Conservation (phyloP, 495 filamentous ascomycete species). For the Neurospora tetraspora region DNA sequence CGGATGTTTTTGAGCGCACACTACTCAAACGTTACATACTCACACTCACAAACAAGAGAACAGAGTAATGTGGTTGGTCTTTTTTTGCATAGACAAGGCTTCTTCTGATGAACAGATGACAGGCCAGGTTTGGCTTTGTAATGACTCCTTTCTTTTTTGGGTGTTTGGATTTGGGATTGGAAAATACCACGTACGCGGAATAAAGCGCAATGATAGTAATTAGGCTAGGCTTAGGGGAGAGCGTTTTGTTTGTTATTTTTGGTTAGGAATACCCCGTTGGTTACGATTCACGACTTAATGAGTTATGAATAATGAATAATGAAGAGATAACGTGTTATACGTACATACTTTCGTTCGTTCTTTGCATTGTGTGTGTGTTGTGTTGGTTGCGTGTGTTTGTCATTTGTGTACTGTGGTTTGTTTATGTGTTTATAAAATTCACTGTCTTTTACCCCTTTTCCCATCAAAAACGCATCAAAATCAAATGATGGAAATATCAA, state of each 20-base stretch:
- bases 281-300: background rate
- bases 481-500: background rate
- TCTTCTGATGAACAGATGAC: background rate
- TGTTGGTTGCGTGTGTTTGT: background rate
- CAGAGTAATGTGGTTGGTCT: background rate
- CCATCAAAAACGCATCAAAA: background rate
- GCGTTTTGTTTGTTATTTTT: background rate
- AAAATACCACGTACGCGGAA: background rate
- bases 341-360: background rate
- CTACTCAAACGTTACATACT: background rate
- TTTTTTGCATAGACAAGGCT: background rate
- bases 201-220: background rate
- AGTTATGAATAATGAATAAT: background rate
- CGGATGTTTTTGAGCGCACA: background rate
- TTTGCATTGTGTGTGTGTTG: background rate
- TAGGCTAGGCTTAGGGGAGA: background rate
- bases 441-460: background rate
- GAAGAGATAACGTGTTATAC: background rate
- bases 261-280: background rate
- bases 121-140: background rate
- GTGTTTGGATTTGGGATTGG: background rate
- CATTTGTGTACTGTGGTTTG: background rate
- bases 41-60: background rate
- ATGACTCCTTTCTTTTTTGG: background rate
- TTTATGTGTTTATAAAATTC: background rate